Evolutionary conservation across 169 alveolate genomes (phyloP), one percentile per base, ranked within the genome.

Genomic region (Plasmodium billcollinsi): DNA sequence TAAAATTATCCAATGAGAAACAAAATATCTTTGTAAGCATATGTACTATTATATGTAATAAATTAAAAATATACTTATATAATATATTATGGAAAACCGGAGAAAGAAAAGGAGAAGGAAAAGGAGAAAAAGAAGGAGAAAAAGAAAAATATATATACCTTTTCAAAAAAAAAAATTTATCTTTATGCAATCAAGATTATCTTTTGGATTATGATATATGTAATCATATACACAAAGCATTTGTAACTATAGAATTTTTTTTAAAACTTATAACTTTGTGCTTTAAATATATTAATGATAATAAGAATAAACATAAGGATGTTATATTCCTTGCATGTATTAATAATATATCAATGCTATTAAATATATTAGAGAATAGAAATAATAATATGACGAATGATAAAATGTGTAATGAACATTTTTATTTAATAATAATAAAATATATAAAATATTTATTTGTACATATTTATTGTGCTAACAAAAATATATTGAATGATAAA

Each of bases 21-120:
- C 49, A 66, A 76, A 76, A 76, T 59, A 56, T 76, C 7, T 76
- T 65, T 56, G 11, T 20, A 21, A 76, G 89, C 15, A 21, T 76
- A 76, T 49, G 56, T 1, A 65, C 66, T 33, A 39, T 59, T 45
- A 12, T 76, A 24, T 76, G 61, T 15, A 76, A 76, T 58, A 76
- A 76, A 59, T n/a, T 65, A 45, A 76, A 69, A 21, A 49, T 76
- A 49, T 66, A 45, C 49, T 18, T 74, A 8, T 26, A 74, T 65
- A 0, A 33, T 33, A 33, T 33, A 33, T 33, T 33, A 33, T 33
- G 2, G 0, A 33, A 33, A 4, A 33, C 9, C 1, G 7, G 8
- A 33, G 8, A 33, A 0, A 8, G 0, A 6, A 8, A 33, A 5
- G 4, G 4, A 33, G 4, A 33, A 33, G 33, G 2, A 26, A 2